Evolutionary conservation across 257 asterid genomes (phyloP), one percentile per base, ranked within the genome.

Genomic region (Rhazya stricta): DNA sequence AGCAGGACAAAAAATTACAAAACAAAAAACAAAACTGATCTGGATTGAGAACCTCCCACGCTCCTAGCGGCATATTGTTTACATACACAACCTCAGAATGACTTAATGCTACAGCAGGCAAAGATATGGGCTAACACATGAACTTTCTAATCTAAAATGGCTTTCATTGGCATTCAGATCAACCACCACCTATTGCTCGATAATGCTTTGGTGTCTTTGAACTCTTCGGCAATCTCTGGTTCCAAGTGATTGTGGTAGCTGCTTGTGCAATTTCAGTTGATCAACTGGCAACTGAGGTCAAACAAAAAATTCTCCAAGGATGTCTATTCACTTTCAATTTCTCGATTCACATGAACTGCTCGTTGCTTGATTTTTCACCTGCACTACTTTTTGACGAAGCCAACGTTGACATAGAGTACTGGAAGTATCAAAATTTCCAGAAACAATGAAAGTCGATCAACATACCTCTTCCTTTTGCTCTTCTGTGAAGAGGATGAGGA

Each of bases 401-500:
- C 66, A 58, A 60, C 65, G 62, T 61, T 43, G 11, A 71, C 6
- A 73, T 27, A 18, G 45, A 56, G 65, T 7, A 48, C 57, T 3
- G 6, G 11, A 48, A 23, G 4, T 34, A 48, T 73, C 25, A 43
- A 39, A 30, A n/a, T n/a, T 71, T 41, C 3, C 29, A 6, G 61
- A 61, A 41, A 74, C 16, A 69, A 11, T 13, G 74, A 57, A 69
- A 54, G 72, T 9, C 57, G 32, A 43, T 36, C 4, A 19, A 65
- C 53, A 58, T 84, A 91, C 98, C 89, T 91, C 89, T 90, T 93
- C 77, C 98, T 87, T 77, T 93, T 93, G 96, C 92, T 93, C 73
- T 93, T 93, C 75, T 85, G 95, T 57, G 97, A 80, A 73, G 98
- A 74, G 2, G 98, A 91, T 0, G 97, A 83, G 0, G 98, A 91